Base-by-base conservation (phyloP, 176 grass and related monocot species). In the Carex kokanica region DNA sequence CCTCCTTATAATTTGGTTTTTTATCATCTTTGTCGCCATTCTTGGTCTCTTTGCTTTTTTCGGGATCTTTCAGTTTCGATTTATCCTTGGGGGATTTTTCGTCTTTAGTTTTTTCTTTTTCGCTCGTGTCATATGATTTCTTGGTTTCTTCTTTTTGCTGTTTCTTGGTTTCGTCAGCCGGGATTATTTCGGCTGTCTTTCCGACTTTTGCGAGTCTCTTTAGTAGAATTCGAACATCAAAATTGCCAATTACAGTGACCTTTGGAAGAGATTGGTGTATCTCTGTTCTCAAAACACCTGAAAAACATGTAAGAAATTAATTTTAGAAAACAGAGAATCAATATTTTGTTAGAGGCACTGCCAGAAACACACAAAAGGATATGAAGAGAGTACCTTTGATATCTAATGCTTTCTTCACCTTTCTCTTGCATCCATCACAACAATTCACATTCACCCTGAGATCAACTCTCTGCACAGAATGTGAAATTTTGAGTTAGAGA, bases 361-460 rank as follows among this genome's bases (percentile, higher is more conserved):
- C 25, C 69, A 73, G 20, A 61, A 21, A 61, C 59, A 61, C 20
- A 59, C 56, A 20, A 31, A 55, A 77, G 49, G 14, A 29, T 25
- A 77, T 15, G 73, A 15, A 49, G 47, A 57, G 0, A 1, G 10
- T 43, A 91, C 94, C 95, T 90, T 95, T 93, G 15, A 95, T 71
- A 78, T 89, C 91, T 27, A 93, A 81, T 2, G 95, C 95, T 80
- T 98, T 98, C 87, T 88, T 82, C 83, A 98, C 92, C 88, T 95
- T 98, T 74, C 89, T 93, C 89, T 87, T 87, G 91, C 95, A 98
- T 20, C 95, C 95, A 3, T 95, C 92, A 56, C 95, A 98, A 81
- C 95, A 98, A 84, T 89, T 95, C 85, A 93, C 95, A 86, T 90
- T 88, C 40, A 95, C 92, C 84, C 93, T 95, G 81, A 98, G 45